A percentile compares a stretch with the other conserved stretches of the same genome.
These are phyloP conservation scores for Eleusine coracana DNA, from an alignment of 176 grass and related monocot genomes.

Conservation along the genomic window DNA sequence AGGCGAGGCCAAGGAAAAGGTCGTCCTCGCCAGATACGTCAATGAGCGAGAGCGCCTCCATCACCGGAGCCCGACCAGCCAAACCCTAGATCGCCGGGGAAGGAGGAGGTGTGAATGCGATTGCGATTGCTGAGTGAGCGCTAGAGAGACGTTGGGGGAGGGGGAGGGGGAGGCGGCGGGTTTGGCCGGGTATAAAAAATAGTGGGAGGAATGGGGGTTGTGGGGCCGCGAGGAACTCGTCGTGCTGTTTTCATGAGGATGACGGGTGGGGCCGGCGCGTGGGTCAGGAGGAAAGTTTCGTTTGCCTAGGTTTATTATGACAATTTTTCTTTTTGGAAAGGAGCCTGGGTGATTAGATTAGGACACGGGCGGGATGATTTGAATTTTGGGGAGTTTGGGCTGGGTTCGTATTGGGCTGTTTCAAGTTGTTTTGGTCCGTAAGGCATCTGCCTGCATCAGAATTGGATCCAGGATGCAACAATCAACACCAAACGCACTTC, in stretches of 20 bases:
- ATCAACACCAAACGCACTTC: too few relatives aligned
- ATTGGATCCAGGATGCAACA: too few relatives aligned
- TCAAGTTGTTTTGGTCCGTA: neutral
- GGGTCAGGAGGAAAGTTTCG: neutral
- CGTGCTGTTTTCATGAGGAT: neutral
- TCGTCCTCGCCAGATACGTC: constrained; percentile 72
- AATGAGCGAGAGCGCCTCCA: constrained; percentile 76
- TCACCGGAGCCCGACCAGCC: neutral
- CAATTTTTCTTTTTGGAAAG: neutral
- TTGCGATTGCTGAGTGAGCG: neutral
- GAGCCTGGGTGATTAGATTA: neutral
- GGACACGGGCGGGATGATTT: constrained; percentile 47
- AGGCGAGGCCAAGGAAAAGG: constrained; percentile 54
- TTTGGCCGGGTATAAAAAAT: neutral
- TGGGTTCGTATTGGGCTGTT: neutral
- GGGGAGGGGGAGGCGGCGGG: neutral
- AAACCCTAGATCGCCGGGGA: constrained; percentile 52
- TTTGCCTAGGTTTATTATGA: neutral
- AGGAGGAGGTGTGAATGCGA: neutral
- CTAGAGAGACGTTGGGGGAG: constrained; percentile 38
- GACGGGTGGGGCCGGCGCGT: neutral
- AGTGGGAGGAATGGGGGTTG: neutral
- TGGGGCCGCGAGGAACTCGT: neutral
- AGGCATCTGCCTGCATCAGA: too few relatives aligned
- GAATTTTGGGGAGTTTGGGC: constrained; percentile 39